A percentile compares a stretch with the other conserved stretches of the same genome.
Evolutionary conservation across 768 basidiomycete genomes (phyloP).

Genomic region (Pleurotus citrinopileatus): DNA sequence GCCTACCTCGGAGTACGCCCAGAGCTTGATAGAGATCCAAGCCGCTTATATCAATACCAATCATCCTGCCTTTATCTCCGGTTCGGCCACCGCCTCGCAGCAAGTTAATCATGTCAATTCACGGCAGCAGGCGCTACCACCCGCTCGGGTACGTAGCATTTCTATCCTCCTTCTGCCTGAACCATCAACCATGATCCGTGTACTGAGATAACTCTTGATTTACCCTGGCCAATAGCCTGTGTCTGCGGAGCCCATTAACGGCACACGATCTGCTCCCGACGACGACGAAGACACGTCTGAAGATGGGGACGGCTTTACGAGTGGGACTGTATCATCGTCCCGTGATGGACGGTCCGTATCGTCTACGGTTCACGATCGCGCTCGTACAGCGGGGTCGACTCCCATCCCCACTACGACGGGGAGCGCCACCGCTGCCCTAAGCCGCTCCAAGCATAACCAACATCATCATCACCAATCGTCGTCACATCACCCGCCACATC

Average conservation of each 20-base stretch:
- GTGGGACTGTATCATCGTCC: conserved; percentile 44
- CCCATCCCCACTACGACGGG: conserved; percentile 29
- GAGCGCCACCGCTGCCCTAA: conserved; percentile 15
- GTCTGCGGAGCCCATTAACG: conserved; percentile 61
- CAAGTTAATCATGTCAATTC: conserved; percentile 31
- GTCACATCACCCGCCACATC: conserved; percentile 15
- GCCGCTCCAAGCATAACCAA: neutral
- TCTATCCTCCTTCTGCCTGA: conserved; percentile 13
- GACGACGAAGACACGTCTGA: conserved; percentile 66
- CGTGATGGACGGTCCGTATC: conserved; percentile 71
- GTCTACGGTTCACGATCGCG: conserved; percentile 73
- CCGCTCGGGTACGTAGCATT: conserved; percentile 45
- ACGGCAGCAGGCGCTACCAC: conserved; percentile 36
- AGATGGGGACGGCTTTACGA: conserved; percentile 36
- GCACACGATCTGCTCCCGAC: conserved; percentile 46
- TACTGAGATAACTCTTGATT: neutral
- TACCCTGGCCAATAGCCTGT: conserved; percentile 52
- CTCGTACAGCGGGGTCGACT: conserved; percentile 35
- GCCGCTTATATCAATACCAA: conserved; percentile 99
- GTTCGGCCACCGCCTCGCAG: conserved; percentile 63
- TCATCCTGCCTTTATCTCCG: conserved; percentile 90
- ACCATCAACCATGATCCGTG: neutral
- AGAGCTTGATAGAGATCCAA: conserved; percentile 94
- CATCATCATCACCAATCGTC: conserved; percentile 23
- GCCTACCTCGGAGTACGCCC: conserved; percentile 95